Evolutionary conservation across 768 basidiomycete species (phyloP), one percentile per base, ranked within the genome.

Genomic region (Suillus subaureus): DNA sequence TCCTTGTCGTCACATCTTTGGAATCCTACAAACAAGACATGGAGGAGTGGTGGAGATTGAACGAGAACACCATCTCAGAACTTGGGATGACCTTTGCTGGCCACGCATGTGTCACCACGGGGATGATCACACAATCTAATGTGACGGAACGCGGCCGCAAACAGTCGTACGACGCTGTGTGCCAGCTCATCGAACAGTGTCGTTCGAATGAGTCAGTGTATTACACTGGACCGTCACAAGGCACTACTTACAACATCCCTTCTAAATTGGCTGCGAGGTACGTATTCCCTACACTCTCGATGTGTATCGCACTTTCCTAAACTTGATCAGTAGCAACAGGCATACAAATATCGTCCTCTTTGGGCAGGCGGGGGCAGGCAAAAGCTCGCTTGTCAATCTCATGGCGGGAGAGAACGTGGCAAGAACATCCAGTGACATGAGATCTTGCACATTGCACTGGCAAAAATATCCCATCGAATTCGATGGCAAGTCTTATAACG

Each of bases 1-100:
- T 78, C 15, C 64, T 69, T 3, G 72, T 79, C n/a, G 76, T 78
- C 42, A 79, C 77, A 1, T 78, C 77, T 28, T 66, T 78, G 49
- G 78, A 78, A 67, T 75, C 75, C 43, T 70, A 78, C 21, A 66
- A 75, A 8, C 35, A 26, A 3, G 70, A 73, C 21, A 79, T 79
- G 73, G 74, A 74, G 0, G 67, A 70, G 55, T 83, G 82, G 82
- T 83, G 81, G 82, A 57, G 42, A 4, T 62, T 61, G 40, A 81
- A 81, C 58, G 69, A 77, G 61, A 64, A 62, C 45, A 66, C 65
- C 3, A 75, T 83, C 61, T 70, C 68, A 49, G 64, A 60, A 31
- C 68, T 75, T 61, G 73, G 72, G 43, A 47, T 47, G 45, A 23
- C 45, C 2, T 47, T 47, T 23, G 12, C n/a, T 13, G 45, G 45